Conservation (phyloP, 2,329 filamentous ascomycete genomes). For the Periconia sp. region DNA sequence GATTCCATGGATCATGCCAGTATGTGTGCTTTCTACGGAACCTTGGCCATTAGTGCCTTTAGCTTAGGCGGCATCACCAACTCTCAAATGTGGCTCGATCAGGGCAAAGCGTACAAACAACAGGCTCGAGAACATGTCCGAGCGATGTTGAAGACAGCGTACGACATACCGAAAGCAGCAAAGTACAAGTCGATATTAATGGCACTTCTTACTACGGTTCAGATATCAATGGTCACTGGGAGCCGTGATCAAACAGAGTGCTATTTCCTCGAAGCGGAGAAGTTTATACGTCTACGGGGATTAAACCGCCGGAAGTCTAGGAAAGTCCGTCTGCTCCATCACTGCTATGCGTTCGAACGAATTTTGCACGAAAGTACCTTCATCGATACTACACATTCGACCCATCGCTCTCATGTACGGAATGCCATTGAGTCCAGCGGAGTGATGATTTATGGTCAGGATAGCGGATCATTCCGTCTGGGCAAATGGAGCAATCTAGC, state of each 20-base stretch:
- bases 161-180: conserved; percentile 42
- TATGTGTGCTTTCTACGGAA: conserved; percentile 47
- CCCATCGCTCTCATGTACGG: conserved; percentile 16
- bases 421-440: conserved; percentile 22
- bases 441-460: conserved; percentile 28
- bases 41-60: conserved; percentile 53
- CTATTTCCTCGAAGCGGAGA: conserved; percentile 53
- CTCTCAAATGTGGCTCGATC: conserved; percentile 42
- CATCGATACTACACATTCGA: conserved; percentile 9
- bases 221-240: conserved; percentile 44
- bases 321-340: conserved; percentile 53
- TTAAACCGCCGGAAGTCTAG: conserved; percentile 49
- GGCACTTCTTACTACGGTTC: conserved; percentile 52
- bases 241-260: conserved; percentile 43
- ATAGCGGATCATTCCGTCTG: conserved; percentile 43
- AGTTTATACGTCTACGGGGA: conserved; percentile 50
- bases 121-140: conserved; percentile 42
- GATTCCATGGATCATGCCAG: conserved; percentile 48
- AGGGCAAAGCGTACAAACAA: conserved; percentile 33
- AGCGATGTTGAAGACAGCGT: conserved; percentile 42
- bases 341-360: conserved; percentile 55
- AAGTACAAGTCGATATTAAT: conserved; percentile 56
- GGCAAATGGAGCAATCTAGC: conserved; percentile 37
- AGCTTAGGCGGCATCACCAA: conserved; percentile 41
- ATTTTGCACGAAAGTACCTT: conserved; percentile 54